phyloP scores from a whole-genome alignment of 805 yeast genomes.

The Ogataea corticis region DNA sequence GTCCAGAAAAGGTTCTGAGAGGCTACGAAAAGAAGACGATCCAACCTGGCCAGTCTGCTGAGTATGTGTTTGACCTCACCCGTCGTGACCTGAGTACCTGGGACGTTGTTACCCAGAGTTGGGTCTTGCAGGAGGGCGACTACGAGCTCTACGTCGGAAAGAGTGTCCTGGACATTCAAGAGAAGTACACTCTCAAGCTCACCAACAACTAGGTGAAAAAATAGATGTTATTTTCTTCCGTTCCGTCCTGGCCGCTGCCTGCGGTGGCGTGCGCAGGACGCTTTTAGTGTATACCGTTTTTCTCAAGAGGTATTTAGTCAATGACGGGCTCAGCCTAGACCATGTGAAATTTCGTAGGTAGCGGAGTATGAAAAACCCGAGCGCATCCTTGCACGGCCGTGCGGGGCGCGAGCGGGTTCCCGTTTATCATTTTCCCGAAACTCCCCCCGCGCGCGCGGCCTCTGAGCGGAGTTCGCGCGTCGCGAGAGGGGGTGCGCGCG shows the following conservation, averaged over 20 bases:
- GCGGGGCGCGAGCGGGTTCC: no score
- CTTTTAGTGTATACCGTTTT: no score
- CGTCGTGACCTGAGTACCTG: constrained; percentile 45
- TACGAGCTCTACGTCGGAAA: constrained; percentile 41
- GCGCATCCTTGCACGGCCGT: no score
- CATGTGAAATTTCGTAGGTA: no score
- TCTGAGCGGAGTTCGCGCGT: no score
- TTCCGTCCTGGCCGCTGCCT: background rate
- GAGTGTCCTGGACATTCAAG: constrained; percentile 19
- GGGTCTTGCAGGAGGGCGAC: constrained; percentile 47
- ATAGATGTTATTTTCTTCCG: background rate
- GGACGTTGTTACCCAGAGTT: constrained; percentile 44
- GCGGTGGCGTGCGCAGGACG: no score
- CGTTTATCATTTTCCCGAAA: no score
- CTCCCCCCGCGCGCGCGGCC: no score
- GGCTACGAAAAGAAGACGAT: constrained; percentile 45
- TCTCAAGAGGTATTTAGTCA: no score
- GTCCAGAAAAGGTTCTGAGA: constrained; percentile 43
- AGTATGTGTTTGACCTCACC: constrained; percentile 37
- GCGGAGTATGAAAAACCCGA: no score
- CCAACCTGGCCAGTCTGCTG: constrained; percentile 34
- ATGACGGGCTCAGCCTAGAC: no score
- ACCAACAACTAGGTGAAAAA: background rate
- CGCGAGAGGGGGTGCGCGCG: no score
- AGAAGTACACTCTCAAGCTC: constrained; percentile 13